A percentile compares a stretch with the other conserved stretches of the same genome.
Evolutionary conservation across 1,284 basidiomycete species (phyloP).

Genomic region (Volvariella volvacea): DNA sequence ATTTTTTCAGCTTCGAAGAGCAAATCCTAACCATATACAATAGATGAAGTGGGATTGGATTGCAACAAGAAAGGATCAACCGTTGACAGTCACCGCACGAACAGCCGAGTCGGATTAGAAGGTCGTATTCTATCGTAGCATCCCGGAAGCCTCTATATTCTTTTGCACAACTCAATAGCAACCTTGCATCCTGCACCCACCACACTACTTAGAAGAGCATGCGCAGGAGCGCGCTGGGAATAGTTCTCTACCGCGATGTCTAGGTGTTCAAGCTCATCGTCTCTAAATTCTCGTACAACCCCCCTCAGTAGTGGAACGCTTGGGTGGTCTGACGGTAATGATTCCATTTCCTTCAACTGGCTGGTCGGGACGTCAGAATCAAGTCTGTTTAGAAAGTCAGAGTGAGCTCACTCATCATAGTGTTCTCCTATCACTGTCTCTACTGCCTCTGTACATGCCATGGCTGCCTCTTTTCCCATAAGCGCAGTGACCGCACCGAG

Average conservation of each 20-base stretch:
- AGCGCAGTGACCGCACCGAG: slow-evolving; percentile 83
- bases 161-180: slow-evolving; percentile 86
- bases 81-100: slow-evolving; percentile 10
- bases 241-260: slow-evolving; percentile 89
- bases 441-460: slow-evolving; percentile 98
- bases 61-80: slow-evolving; percentile 37
- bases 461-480: slow-evolving; percentile 89
- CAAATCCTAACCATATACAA: slow-evolving; percentile 1
- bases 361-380: slow-evolving; percentile 28
- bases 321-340: slow-evolving; percentile 60
- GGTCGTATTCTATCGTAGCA: neutral
- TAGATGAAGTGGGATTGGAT: slow-evolving; percentile 45
- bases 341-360: slow-evolving; percentile 67
- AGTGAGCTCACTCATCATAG: slow-evolving; percentile 85
- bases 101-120: slow-evolving; percentile 19
- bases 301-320: slow-evolving; percentile 73
- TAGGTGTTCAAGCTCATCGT: slow-evolving; percentile 93
- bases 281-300: slow-evolving; percentile 82
- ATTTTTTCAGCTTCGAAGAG: slow-evolving; percentile 5
- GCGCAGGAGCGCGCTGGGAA: slow-evolving; percentile 87
- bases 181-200: slow-evolving; percentile 84
- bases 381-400: slow-evolving; percentile 2
- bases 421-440: slow-evolving; percentile 98
- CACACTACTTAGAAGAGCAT: slow-evolving; percentile 82
- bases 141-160: slow-evolving; percentile 40